Evolutionary conservation across 306 rosid species (phyloP).

Genomic region (Inga laurina): DNA sequence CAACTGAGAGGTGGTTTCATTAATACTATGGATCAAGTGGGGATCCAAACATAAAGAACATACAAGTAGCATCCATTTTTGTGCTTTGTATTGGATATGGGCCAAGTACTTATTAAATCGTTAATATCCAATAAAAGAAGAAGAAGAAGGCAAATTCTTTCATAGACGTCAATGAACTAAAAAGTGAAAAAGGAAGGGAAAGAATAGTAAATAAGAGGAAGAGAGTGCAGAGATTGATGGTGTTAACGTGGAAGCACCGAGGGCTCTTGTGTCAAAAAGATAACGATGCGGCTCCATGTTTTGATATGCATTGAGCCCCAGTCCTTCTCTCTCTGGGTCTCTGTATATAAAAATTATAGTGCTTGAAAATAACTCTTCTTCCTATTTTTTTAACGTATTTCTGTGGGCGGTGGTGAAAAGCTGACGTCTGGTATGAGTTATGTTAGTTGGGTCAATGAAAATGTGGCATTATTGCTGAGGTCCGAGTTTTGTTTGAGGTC

Average conservation of each 20-base stretch:
- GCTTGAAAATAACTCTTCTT: neutral
- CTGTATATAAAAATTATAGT: no score
- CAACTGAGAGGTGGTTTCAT: neutral
- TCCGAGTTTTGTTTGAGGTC: neutral
- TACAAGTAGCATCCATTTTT: neutral
- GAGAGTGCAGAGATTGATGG: neutral
- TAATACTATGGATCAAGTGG: neutral
- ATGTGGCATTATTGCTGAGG: neutral
- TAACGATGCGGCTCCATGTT: constrained; percentile 24
- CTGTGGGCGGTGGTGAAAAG: no score
- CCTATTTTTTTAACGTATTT: neutral
- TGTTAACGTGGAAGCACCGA: neutral
- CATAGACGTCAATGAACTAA: no score
- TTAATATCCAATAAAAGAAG: no score
- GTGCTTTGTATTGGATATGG: neutral
- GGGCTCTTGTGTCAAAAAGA: constrained; percentile 12
- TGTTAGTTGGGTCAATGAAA: neutral
- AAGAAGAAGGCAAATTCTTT: neutral
- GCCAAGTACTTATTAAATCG: neutral
- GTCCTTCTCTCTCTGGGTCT: neutral
- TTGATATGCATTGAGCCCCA: constrained; percentile 28
- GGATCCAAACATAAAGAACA: neutral
- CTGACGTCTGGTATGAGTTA: no score
- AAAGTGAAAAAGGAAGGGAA: neutral
- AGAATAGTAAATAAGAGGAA: neutral